Percentiles rank a stretch among this genome's conserved stretches.
phyloP scores from a whole-genome alignment of 108 stramenopile species.

The Cyclostephanos tholiformis region DNA sequence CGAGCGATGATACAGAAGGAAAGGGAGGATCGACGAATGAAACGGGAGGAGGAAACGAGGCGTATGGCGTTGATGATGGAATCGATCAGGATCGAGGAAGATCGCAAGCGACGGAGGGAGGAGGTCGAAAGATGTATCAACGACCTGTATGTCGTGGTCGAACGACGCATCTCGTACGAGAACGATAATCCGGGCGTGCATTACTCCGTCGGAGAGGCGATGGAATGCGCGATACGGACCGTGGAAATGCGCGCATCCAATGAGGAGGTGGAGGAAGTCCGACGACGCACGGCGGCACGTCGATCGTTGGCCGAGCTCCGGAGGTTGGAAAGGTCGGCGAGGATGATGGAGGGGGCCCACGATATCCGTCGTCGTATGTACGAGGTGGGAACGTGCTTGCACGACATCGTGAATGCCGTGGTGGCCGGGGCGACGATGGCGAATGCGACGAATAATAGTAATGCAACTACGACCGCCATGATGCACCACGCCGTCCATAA shows the following conservation, averaged over 20 bases:
- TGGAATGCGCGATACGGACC: conserved; percentile 2
- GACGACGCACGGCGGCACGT: not conserved
- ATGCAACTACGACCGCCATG: not conserved
- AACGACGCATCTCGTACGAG: conserved; percentile 23
- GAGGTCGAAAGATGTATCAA: not conserved
- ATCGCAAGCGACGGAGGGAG: conserved; percentile 7
- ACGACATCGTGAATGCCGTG: not conserved
- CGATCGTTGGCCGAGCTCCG: too few relatives aligned
- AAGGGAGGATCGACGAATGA: conserved; percentile 12
- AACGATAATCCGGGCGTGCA: not conserved
- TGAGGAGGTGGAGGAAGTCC: not conserved
- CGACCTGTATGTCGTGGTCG: not conserved
- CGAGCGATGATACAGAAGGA: conserved; percentile 10
- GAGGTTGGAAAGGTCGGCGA: not conserved
- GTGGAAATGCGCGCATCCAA: conserved; percentile 7
- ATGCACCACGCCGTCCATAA: not conserved
- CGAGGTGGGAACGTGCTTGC: not conserved
- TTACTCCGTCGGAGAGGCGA: conserved; percentile 30
- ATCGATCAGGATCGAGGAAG: conserved; percentile 24
- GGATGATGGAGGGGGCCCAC: not conserved
- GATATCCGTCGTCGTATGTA: not conserved
- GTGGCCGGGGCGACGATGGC: not conserved
- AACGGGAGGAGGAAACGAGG: conserved; percentile 29
- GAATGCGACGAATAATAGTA: not conserved
- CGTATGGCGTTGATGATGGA: conserved; percentile 2